These are phyloP conservation scores for Apophysomyces sp. DNA, from an alignment of 371 early-diverging fungal species.

Conservation along the genomic window DNA sequence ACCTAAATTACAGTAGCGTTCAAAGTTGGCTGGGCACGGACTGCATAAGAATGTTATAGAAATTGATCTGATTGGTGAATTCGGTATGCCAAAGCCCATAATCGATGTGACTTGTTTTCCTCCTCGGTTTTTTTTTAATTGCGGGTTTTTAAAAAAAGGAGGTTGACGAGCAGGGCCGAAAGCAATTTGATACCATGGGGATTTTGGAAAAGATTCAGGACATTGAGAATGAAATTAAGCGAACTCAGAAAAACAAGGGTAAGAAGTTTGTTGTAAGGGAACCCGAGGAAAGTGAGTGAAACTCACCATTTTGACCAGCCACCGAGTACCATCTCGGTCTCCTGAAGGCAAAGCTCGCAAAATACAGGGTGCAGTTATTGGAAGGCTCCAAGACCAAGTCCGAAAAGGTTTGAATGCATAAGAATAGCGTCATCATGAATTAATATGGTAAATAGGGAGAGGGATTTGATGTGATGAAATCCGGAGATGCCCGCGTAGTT, in stretches of 20 bases:
- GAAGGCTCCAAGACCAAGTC: slow-evolving; percentile 83
- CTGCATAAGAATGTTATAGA: too few relatives aligned
- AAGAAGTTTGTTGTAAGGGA: background rate
- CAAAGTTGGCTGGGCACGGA: too few relatives aligned
- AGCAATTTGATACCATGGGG: slow-evolving; percentile 65
- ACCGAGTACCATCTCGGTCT: slow-evolving; percentile 98
- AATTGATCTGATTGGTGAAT: too few relatives aligned
- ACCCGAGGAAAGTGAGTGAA: too few relatives aligned
- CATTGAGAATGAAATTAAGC: slow-evolving; percentile 80
- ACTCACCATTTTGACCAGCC: too few relatives aligned
- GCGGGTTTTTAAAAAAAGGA: too few relatives aligned
- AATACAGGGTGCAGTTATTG: slow-evolving; percentile 91
- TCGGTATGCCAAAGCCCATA: too few relatives aligned
- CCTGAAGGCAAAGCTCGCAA: slow-evolving; percentile 96
- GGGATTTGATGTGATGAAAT: slow-evolving; percentile 98
- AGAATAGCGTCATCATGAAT: slow-evolving; percentile 3
- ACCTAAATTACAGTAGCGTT: too few relatives aligned
- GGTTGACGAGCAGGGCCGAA: background rate
- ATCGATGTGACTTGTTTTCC: too few relatives aligned
- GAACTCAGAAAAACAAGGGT: slow-evolving; percentile 93
- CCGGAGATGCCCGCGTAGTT: slow-evolving; percentile 98
- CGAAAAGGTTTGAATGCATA: slow-evolving; percentile 62
- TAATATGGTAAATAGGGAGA: slow-evolving; percentile 64
- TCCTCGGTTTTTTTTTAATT: too few relatives aligned
- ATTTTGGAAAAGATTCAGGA: slow-evolving; percentile 93